Evolutionary conservation across 345 rosid genomes (phyloP).

Genomic region (Acer campestre): DNA sequence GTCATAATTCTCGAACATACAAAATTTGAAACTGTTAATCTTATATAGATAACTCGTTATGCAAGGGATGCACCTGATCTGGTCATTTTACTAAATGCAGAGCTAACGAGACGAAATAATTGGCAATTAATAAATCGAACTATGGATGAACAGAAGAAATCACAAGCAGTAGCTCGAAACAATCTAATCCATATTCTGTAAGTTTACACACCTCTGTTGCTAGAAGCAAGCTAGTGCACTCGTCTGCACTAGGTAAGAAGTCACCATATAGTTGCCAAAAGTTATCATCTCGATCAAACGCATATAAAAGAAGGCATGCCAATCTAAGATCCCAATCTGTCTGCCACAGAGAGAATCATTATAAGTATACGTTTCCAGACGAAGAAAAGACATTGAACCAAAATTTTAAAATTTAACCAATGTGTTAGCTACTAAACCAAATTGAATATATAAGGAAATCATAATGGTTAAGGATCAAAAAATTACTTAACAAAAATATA

Average conservation of each 20-base stretch:
- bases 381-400: conserved; percentile 13
- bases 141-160: neutral
- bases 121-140: neutral
- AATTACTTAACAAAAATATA: neutral
- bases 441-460: conserved; percentile 11
- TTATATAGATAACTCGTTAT: neutral
- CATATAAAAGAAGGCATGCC: conserved; percentile 83
- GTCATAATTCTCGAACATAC: neutral
- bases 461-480: neutral
- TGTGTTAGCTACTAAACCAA: neutral
- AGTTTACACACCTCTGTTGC: conserved; percentile 73
- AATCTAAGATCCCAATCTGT: conserved; percentile 94
- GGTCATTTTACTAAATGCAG: neutral
- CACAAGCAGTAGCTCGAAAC: neutral
- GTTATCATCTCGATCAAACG: conserved; percentile 74
- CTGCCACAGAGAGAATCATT: conserved; percentile 48
- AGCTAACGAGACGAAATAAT: neutral
- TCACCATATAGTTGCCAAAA: conserved; percentile 95
- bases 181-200: neutral
- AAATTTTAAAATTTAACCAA: neutral
- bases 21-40: neutral
- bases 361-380: neutral
- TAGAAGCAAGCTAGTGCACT: conserved; percentile 88
- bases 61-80: neutral
- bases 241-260: conserved; percentile 81